A percentile compares a stretch with the other conserved stretches of the same genome.
Evolutionary conservation across 2,329 filamentous ascomycete genomes (phyloP).

Genomic region (Penicillium sp.): DNA sequence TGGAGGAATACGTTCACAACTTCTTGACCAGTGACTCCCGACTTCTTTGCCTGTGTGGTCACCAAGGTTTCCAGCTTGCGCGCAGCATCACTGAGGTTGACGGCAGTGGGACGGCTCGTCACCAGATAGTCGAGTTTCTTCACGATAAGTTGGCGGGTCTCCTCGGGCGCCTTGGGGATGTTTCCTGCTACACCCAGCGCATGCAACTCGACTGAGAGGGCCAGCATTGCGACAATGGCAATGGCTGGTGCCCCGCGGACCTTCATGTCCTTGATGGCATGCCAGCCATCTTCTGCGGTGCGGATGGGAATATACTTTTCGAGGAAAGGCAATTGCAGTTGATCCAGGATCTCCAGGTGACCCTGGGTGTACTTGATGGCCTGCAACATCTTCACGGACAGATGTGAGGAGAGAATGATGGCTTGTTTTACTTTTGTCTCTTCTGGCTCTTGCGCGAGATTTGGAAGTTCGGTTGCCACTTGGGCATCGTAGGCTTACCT

Average conservation of each 20-base stretch:
- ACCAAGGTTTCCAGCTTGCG: constrained; percentile 69
- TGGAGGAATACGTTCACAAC: constrained; percentile 70
- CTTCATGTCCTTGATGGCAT: constrained; percentile 65
- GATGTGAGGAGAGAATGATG: background rate
- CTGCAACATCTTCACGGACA: constrained; percentile 47
- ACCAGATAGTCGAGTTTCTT: constrained; percentile 81
- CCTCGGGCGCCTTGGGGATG: constrained; percentile 54
- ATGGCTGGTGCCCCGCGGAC: constrained; percentile 82
- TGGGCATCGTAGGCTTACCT: constrained; percentile 4
- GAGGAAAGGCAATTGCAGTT: constrained; percentile 60
- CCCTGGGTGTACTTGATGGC: constrained; percentile 60
- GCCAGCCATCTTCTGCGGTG: constrained; percentile 60
- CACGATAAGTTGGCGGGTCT: constrained; percentile 66
- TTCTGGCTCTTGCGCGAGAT: no score
- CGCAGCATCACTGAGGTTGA: constrained; percentile 90
- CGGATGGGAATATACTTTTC: constrained; percentile 56
- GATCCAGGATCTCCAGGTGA: constrained; percentile 60
- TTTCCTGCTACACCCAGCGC: constrained; percentile 39
- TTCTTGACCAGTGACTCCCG: constrained; percentile 38
- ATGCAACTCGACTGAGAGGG: constrained; percentile 78
- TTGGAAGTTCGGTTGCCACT: background rate
- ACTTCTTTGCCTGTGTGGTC: constrained; percentile 41
- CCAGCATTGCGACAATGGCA: constrained; percentile 91
- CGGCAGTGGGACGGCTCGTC: constrained; percentile 85
- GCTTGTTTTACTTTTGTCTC: background rate